Evolutionary conservation across 257 asterid genomes (phyloP).

Genomic region (Mentha longifolia): DNA sequence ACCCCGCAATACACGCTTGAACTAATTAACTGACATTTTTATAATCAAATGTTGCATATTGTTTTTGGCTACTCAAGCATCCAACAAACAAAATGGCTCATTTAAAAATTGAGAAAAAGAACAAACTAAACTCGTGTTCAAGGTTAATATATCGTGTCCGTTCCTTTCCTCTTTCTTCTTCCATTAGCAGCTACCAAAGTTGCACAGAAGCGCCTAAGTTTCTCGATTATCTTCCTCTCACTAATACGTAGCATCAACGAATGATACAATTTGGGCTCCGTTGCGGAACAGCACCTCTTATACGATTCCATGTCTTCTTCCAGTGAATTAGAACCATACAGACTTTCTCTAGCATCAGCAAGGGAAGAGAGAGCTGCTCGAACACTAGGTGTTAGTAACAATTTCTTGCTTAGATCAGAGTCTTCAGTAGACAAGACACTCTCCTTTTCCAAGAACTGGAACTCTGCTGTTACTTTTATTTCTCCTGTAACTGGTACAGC

Average conservation of each 20-base stretch:
- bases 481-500: constrained; percentile 37
- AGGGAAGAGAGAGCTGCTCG: constrained; percentile 61
- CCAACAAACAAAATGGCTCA: no score
- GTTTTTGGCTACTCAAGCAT: background rate
- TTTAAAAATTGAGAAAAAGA: no score
- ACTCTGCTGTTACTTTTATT: constrained; percentile 29
- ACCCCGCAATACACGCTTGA: constrained; percentile 8
- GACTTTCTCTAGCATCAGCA: constrained; percentile 77
- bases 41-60: background rate
- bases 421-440: constrained; percentile 33
- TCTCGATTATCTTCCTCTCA: constrained; percentile 82
- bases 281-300: constrained; percentile 41
- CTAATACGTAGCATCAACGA: constrained; percentile 75
- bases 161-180: constrained; percentile 38
- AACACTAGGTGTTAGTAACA: constrained; percentile 56
- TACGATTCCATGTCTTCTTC: constrained; percentile 58
- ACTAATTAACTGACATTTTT: background rate
- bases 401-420: constrained; percentile 46
- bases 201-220: constrained; percentile 60
- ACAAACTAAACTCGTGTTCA: no score
- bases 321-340: constrained; percentile 59
- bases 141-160: background rate
- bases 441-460: constrained; percentile 33
- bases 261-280: constrained; percentile 57
- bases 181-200: constrained; percentile 20